Evolutionary conservation across 495 filamentous ascomycete genomes (phyloP), one percentile per base, ranked within the genome.

Genomic region (Aspergillus egyptiacus): DNA sequence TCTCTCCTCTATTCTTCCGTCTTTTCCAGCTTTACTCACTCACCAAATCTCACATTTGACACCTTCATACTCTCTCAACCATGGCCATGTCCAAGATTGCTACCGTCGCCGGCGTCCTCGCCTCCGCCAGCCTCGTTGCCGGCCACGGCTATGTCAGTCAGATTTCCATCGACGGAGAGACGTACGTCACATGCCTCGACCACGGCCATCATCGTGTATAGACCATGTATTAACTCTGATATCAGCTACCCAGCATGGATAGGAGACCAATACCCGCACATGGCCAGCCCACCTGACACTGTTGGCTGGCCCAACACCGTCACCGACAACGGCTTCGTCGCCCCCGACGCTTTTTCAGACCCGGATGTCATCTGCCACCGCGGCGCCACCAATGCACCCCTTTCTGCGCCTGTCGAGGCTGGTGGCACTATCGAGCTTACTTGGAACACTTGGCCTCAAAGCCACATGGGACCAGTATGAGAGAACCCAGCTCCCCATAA

Each of bases 361-460:
- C 39, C 64, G 22, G 77, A 87, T 54, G 87, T 89, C 55, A 78
- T 81, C 63, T 91, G 86, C 72, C 84, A 87, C 71, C 73, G 70
- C 54, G 64, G 68, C 32, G 79, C 74, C 28, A 70, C 72, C 31
- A 66, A 75, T 3, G 83, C 70, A 27, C 63, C 70, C 0, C 67
- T 78, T 28, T 69, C 73, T 58, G 79, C 76, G 5, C 68, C 72
- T 17, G 74, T 84, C 37, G 67, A 64, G 22, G 75, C 81, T 9
- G 80, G 82, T 41, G 68, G 72, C 53, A 70, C 56, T 18, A 70
- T 87, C 42, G 74, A 74, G 53, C 67, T 88, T 36, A 75, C 78
- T 50, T 87, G 84, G 84, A 77, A 78, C 50, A 63, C 65, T 0
- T 89, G 85, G 85, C 86, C 85, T 2, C 66, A 74, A 2, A 74